phyloP scores from a whole-genome alignment of 495 filamentous ascomycete species.

The Tuber microsphaerosporum region DNA sequence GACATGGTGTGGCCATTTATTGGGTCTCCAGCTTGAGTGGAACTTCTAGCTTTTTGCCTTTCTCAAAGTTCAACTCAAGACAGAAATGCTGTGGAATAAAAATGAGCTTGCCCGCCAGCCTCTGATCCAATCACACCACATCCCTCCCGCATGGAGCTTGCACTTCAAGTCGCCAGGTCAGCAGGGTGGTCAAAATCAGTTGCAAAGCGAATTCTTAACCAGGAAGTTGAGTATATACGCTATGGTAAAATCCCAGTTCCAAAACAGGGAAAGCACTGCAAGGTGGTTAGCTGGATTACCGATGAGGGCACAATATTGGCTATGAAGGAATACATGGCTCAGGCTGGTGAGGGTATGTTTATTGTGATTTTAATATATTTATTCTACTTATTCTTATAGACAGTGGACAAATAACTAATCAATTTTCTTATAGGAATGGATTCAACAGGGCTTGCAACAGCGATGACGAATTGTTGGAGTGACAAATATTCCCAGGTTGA shows the following conservation, averaged over 20 bases:
- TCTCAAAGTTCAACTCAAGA: too few relatives aligned
- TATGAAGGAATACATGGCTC: conserved; percentile 6
- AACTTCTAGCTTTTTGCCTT: too few relatives aligned
- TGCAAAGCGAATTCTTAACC: neutral
- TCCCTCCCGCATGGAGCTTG: too few relatives aligned
- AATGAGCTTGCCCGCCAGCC: too few relatives aligned
- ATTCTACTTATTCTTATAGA: neutral
- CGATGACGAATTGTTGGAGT: neutral
- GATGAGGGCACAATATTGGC: conserved; percentile 3
- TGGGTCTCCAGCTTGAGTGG: too few relatives aligned
- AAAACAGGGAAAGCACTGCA: neutral
- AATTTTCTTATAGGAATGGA: neutral
- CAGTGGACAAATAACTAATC: neutral
- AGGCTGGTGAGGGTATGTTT: neutral
- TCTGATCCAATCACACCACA: too few relatives aligned
- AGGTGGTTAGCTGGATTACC: neutral
- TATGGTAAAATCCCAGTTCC: neutral
- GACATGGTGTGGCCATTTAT: too few relatives aligned
- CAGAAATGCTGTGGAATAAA: too few relatives aligned
- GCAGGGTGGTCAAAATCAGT: neutral
- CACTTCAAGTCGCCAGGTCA: too few relatives aligned
- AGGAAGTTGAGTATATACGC: neutral
- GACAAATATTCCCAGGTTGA: too few relatives aligned
- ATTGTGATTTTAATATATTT: too few relatives aligned
- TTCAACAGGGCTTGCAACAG: neutral